Percentiles rank a stretch among this genome's conserved stretches.
phyloP scores from a whole-genome alignment of 2,329 filamentous ascomycete genomes.

The Epichloe glyceriae region DNA sequence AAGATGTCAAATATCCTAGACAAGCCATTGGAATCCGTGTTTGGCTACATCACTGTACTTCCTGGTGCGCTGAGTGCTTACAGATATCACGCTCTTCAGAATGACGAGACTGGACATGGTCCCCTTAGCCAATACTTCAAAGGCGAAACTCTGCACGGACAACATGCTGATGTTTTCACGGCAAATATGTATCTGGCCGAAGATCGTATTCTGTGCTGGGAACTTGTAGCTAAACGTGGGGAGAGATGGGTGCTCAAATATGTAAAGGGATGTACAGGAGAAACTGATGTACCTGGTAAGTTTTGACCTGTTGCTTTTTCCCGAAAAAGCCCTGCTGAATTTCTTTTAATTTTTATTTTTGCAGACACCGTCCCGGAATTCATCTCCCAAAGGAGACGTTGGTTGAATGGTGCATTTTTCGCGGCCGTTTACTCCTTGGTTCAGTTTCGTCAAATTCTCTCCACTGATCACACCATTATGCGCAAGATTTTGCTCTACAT shows the following conservation, averaged over 20 bases:
- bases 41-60: constrained; percentile 94
- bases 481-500: constrained; percentile 88
- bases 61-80: constrained; percentile 93
- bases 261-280: constrained; percentile 89
- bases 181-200: constrained; percentile 93
- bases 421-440: constrained; percentile 94
- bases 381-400: constrained; percentile 87
- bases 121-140: constrained; percentile 98
- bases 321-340: neutral
- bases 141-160: constrained; percentile 90
- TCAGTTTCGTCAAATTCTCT: constrained; percentile 87
- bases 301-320: constrained; percentile 6
- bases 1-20: constrained; percentile 99
- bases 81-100: constrained; percentile 88
- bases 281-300: constrained; percentile 93
- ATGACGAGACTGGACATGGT: constrained; percentile 89
- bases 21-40: constrained; percentile 92
- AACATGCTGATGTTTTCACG: constrained; percentile 93
- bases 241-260: constrained; percentile 98
- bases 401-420: constrained; percentile 98
- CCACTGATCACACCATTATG: constrained; percentile 77
- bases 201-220: constrained; percentile 84
- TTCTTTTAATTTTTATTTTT: neutral
- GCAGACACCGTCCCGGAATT: constrained; percentile 87
- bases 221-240: constrained; percentile 85